Conservation (phyloP, 1,284 basidiomycete genomes). For the Grifola frondosa region DNA sequence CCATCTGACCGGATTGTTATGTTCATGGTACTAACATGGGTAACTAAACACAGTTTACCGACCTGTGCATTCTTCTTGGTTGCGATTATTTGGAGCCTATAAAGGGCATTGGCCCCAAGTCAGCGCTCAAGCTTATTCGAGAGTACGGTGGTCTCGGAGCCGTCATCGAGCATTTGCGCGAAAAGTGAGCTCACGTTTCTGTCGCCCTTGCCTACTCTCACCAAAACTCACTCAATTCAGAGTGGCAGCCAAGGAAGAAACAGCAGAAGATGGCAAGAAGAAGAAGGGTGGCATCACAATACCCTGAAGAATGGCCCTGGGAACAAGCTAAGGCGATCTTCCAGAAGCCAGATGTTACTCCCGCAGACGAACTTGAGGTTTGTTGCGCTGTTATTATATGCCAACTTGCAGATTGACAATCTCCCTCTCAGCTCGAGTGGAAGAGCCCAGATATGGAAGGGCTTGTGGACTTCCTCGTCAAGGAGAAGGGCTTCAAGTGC, state of each 20-base stretch:
- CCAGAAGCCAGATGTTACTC: conserved; percentile 83
- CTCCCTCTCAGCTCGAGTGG: conserved; percentile 79
- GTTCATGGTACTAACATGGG: background rate
- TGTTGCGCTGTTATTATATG: conserved; percentile 8
- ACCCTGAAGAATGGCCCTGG: conserved; percentile 96
- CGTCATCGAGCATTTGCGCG: conserved; percentile 81
- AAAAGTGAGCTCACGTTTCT: conserved; percentile 55
- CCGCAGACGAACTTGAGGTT: conserved; percentile 87
- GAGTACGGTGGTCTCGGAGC: conserved; percentile 82
- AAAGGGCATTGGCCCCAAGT: conserved; percentile 93
- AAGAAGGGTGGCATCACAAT: conserved; percentile 76
- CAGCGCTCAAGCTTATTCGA: conserved; percentile 89
- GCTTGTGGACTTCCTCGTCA: conserved; percentile 91
- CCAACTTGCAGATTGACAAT: background rate
- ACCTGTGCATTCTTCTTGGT: conserved; percentile 94
- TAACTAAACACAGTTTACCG: conserved; percentile 73
- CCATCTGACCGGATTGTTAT: background rate
- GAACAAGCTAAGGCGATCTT: conserved; percentile 93
- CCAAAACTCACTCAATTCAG: conserved; percentile 18
- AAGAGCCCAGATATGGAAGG: conserved; percentile 92
- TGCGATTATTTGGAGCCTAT: conserved; percentile 99
- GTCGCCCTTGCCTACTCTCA: background rate
- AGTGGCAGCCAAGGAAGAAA: conserved; percentile 56
- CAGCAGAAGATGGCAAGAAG: conserved; percentile 45
- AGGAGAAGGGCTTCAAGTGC: conserved; percentile 96